Base-by-base conservation (phyloP, 179 eudicot species). In the Drosera spatulata region DNA sequence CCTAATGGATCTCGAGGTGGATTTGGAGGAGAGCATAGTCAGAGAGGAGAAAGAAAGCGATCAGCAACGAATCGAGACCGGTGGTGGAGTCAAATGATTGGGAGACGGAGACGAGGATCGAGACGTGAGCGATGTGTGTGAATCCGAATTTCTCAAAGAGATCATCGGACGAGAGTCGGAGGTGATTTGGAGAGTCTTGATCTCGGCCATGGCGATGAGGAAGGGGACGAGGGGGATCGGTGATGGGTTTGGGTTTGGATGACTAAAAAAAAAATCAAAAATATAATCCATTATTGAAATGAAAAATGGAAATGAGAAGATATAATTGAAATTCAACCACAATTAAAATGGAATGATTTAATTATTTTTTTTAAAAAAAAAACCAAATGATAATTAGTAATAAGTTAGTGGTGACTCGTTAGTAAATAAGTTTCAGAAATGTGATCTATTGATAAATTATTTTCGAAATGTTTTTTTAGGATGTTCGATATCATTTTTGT, bases 21-120 rank as follows among this genome's bases (percentile, higher is more conserved):
- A 89, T 88, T 45, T 87, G 88, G 38, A 89, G 76, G 9, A 86
- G 81, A 56, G 95, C 74, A 69, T 87, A 89, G 41, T 89, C 91
- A 0, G 88, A 87, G 15, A 22, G 33, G 33, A 22, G 33, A 22
- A 22, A 22, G 33, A 22, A 22, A 1, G 1, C 33, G 33, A 22
- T 84, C 72, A 41, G 87, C 85, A 76, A 89, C 87, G 77, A 89
- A 87, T 2, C 97, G 91, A 5, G 80, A 70, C 3, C 84, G 84
- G 11, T 86, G 2, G 88, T 78, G 0, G 58, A 65, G 37, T 84
- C 44, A 11, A 79, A 69, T 7, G 57, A 10, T 51, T 95, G 79
- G 70, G 74, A 50, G 12, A 84, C 91, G 41, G 84, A 22, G 33
- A 22, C 33, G 1, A 22, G 33, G 33, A 22, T 22, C 33, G 33